These are phyloP conservation scores for Fragaria nilgerrensis DNA, from an alignment of 306 rosid genomes.

Conservation along the genomic window DNA sequence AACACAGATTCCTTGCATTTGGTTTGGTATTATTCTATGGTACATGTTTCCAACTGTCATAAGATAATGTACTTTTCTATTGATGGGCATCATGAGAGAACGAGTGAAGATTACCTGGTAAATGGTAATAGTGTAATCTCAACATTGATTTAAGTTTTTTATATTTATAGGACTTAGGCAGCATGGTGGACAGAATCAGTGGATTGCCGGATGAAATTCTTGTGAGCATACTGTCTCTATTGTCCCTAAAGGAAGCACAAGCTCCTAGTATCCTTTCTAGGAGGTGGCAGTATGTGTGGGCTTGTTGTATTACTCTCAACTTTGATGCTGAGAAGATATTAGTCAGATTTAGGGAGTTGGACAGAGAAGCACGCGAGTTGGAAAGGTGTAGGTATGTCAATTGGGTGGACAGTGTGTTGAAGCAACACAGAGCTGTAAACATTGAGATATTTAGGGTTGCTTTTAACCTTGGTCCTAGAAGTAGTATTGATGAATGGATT, in stretches of 20 bases:
- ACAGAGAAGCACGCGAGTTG: neutral
- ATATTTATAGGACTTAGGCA: no score
- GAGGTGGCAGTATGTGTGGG: neutral
- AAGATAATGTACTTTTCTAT: no score
- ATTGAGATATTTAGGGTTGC: neutral
- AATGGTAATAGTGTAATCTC: no score
- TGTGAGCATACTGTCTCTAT: neutral
- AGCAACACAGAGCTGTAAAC: neutral
- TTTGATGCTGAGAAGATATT: neutral
- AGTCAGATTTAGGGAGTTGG: neutral
- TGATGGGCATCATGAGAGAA: no score
- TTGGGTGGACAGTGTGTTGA: neutral
- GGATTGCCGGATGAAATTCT: neutral
- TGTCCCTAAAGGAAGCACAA: neutral
- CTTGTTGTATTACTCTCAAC: neutral
- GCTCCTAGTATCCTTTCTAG: neutral
- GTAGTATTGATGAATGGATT: neutral
- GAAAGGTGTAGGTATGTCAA: neutral
- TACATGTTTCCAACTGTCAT: no score
- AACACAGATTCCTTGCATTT: no score
- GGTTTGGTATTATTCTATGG: no score
- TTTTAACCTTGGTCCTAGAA: neutral
- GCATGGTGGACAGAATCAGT: neutral
- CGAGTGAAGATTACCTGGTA: no score
- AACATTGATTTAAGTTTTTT: no score